Conservation (phyloP, 441 rosid genomes). For the Croton laevigatus region DNA sequence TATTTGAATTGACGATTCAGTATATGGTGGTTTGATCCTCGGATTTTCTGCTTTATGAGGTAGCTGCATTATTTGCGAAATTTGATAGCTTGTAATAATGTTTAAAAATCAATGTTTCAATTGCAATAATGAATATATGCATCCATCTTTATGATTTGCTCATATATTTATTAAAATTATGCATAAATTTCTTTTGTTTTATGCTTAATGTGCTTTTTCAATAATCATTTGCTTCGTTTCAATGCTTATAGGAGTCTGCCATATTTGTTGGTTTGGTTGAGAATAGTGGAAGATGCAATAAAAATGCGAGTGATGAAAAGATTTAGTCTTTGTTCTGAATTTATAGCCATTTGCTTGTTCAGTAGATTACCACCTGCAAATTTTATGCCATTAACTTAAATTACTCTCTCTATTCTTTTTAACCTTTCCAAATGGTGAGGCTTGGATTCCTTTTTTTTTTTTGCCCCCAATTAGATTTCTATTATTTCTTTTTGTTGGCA, state of each 20-base stretch:
- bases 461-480: no score
- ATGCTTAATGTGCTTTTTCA: constrained; percentile 2
- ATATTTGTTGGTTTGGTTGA: constrained; percentile 78
- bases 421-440: constrained; percentile 63
- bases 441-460: constrained; percentile 96
- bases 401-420: constrained; percentile 5
- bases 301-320: constrained; percentile 84
- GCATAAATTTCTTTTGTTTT: not conserved
- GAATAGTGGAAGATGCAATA: constrained; percentile 96
- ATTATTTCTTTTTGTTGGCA: no score
- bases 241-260: constrained; percentile 45
- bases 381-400: not conserved
- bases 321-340: constrained; percentile 31
- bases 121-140: not conserved
- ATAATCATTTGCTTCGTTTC: constrained; percentile 14
- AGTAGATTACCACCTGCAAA: not conserved
- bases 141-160: not conserved
- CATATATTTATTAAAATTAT: not conserved
- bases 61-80: not conserved
- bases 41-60: not conserved
- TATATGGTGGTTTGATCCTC: not conserved
- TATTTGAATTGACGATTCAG: not conserved
- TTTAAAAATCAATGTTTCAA: not conserved
- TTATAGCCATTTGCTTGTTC: not conserved
- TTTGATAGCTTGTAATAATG: not conserved